Base-by-base conservation (phyloP, 106 monocot genomes). In the Alisma plantagoaquatica region DNA sequence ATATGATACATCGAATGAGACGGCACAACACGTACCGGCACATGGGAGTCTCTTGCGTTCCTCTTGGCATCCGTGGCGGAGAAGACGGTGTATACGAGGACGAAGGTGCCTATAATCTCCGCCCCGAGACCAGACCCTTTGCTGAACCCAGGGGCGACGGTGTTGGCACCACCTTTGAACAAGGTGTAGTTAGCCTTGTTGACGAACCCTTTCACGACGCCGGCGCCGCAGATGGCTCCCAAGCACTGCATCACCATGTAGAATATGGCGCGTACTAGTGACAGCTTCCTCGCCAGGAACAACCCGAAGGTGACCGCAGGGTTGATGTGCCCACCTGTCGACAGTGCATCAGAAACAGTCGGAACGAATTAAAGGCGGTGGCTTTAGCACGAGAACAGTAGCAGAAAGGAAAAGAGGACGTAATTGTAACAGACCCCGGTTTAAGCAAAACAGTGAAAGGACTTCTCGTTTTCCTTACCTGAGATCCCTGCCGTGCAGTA, bases 401-500 rank as follows among this genome's bases (percentile, higher is more conserved):
- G n/a, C n/a, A n/a, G n/a, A n/a, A n/a, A n/a, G n/a, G n/a, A n/a
- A n/a, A n/a, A n/a, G n/a, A n/a, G n/a, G n/a, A n/a, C n/a, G n/a
- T n/a, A n/a, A n/a, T n/a, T n/a, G n/a, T n/a, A n/a, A n/a, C n/a
- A n/a, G n/a, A n/a, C n/a, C n/a, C n/a, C n/a, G n/a, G n/a, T n/a
- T n/a, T n/a, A n/a, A n/a, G n/a, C n/a, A n/a, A n/a, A n/a, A n/a
- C n/a, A n/a, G n/a, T n/a, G n/a, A n/a, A n/a, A n/a, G n/a, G n/a
- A n/a, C n/a, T n/a, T n/a, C n/a, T n/a, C n/a, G n/a, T n/a, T n/a
- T n/a, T n/a, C n/a, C 54, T 12, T n/a, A 75, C 75, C 75, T 6
- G 75, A 76, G 60, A 76, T 70, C 2, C 75, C 75, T 22, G 75
- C 75, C 11, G 75, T 76, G 48, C 75, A 76, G 65, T 76, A 76